Evolutionary conservation across 1,139 yeast species (phyloP), one percentile per base, ranked within the genome.

Genomic region (Yamadazyma jaroonii): DNA sequence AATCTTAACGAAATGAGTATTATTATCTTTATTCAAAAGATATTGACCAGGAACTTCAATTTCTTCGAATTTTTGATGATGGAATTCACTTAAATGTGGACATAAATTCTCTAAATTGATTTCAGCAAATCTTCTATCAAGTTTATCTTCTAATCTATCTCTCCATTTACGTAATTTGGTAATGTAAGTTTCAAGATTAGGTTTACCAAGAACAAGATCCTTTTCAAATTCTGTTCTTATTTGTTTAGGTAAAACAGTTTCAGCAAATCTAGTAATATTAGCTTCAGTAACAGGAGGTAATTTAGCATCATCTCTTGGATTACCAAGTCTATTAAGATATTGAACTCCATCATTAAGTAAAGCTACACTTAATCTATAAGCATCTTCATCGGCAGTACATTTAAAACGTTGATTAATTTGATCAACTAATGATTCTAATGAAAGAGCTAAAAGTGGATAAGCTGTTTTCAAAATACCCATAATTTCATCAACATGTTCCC

Each of bases 31-130:
- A 57, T 84, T 83, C 60, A 82, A 63, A 52, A 90, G 69, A 55
- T 92, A 92, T 57, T 94, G 99, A 1, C 99, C 98, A 0, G 98
- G 98, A 41, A 94, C 83, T 59, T 94, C 98, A 44, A 94, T 88
- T 38, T 94, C 97, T 60, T 94, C 99, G 57, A 92, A 94, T 64
- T 89, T 90, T 59, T 92, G 98, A 58, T 92, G 96, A 58, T 94
- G 98, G 77, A 94, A 92, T 57, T 90, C 97, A 59, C 95, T 85
- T 57, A 94, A 72, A 50, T 90, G 97, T 21, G 97, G 97, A 55
- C 97, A 89, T 46, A 92, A 72, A 41, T 89, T 83, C 60, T 94
- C 98, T 50, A 94, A 67, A 49, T 89, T 85, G 33, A 86, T 79
- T 52, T 81, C 83, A 9, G 84, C 79, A 47, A 82, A 79, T 41